phyloP scores from a whole-genome alignment of 805 yeast species.

The Starmerella tilneyi region DNA sequence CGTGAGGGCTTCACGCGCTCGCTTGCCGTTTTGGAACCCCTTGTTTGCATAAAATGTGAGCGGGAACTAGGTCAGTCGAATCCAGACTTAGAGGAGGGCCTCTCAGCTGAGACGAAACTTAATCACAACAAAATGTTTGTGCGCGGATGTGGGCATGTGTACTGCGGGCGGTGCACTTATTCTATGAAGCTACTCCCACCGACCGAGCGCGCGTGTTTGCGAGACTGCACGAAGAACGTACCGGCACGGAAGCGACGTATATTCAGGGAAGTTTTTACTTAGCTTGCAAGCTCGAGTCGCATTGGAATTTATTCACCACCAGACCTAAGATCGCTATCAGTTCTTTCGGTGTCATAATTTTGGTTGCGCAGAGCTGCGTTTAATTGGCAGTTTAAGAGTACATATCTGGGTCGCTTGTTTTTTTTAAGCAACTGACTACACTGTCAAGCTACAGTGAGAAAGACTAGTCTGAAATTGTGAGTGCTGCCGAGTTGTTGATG shows the following conservation, averaged over 20 bases:
- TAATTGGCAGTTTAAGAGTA: not conserved
- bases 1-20: slow-evolving; percentile 14
- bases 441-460: no score
- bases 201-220: slow-evolving; percentile 11
- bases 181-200: slow-evolving; percentile 1
- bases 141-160: slow-evolving; percentile 22
- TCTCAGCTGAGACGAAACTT: not conserved
- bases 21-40: not conserved
- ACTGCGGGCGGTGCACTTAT: slow-evolving; percentile 21
- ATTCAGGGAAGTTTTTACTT: slow-evolving; percentile 17
- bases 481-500: no score
- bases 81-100: slow-evolving; percentile 2
- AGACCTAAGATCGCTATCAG: no score
- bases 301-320: no score
- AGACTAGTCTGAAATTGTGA: no score
- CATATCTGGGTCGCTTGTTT: not conserved
- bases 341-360: not conserved
- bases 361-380: no score
- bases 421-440: no score
- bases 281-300: no score
- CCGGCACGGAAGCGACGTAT: slow-evolving; percentile 7
- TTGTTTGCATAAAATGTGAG: slow-evolving; percentile 17
- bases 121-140: slow-evolving; percentile 13
- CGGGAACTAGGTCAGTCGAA: slow-evolving; percentile 12
- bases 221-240: slow-evolving; percentile 9